Percentiles rank a stretch among this genome's conserved stretches.
phyloP scores from a whole-genome alignment of 192 early-diverging fungal species.

The Phycomyces blakesleeanus region DNA sequence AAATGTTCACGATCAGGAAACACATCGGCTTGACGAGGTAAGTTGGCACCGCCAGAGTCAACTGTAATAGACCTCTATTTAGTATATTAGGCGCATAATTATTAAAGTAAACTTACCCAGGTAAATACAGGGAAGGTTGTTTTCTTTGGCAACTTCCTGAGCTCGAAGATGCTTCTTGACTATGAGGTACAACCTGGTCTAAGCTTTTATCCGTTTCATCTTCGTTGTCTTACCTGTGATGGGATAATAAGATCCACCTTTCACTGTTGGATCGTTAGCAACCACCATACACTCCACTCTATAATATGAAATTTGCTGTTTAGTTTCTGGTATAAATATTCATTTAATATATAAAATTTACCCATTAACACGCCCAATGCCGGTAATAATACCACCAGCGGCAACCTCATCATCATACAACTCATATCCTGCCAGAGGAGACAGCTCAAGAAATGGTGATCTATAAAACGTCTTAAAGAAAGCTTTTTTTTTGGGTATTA shows the following conservation, averaged over 20 bases:
- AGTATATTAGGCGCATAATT: too few species aligned
- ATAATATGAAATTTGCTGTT: neutral
- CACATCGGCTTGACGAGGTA: conserved; percentile 91
- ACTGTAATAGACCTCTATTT: too few species aligned
- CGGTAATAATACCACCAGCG: conserved; percentile 91
- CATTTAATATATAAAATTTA: conserved; percentile 23
- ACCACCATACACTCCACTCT: conserved; percentile 94
- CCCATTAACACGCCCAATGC: conserved; percentile 90
- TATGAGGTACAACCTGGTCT: conserved; percentile 27
- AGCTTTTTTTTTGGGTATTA: neutral
- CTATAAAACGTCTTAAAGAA: conserved; percentile 35
- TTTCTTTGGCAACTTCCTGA: conserved; percentile 94
- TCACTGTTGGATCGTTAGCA: conserved; percentile 96
- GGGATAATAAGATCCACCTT: conserved; percentile 97
- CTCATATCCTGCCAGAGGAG: conserved; percentile 85
- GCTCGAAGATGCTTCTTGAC: conserved; percentile 98
- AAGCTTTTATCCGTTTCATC: neutral
- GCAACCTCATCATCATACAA: conserved; percentile 85
- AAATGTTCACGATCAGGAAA: conserved; percentile 94
- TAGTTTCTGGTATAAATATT: neutral
- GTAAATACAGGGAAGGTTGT: conserved; percentile 92
- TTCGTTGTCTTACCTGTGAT: conserved; percentile 52
- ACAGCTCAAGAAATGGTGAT: conserved; percentile 92
- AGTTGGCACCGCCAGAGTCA: conserved; percentile 92
- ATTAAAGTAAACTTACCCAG: conserved; percentile 41